Evolutionary conservation across 1,284 basidiomycete genomes (phyloP).

Genomic region (Trametes versicolor): DNA sequence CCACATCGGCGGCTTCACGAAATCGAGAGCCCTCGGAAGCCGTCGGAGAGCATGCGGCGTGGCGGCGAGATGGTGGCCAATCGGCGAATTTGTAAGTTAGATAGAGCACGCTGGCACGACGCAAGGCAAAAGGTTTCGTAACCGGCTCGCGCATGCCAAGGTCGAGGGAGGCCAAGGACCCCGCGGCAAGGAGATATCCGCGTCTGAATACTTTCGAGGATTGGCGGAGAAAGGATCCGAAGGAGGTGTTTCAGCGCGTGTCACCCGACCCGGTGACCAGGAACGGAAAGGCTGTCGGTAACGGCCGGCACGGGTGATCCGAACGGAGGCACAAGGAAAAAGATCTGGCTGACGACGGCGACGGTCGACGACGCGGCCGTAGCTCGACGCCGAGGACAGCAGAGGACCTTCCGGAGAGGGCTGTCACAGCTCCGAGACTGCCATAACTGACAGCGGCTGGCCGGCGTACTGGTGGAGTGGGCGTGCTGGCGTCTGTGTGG

Average conservation of each 20-base stretch:
- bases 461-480: background rate
- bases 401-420: background rate
- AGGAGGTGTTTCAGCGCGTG: slow-evolving; percentile 4
- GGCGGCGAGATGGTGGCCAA: background rate
- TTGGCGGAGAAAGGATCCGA: background rate
- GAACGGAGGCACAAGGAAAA: slow-evolving; percentile 5
- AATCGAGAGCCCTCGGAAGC: background rate
- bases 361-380: background rate
- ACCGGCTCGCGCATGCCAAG: slow-evolving; percentile 9
- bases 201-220: background rate
- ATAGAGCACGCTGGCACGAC: background rate
- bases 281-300: slow-evolving; percentile 17
- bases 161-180: background rate
- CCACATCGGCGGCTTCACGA: background rate
- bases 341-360: slow-evolving; percentile 6
- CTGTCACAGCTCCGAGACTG: background rate
- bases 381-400: too few species aligned
- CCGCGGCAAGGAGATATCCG: background rate
- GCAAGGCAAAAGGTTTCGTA: background rate
- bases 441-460: background rate
- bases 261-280: slow-evolving; percentile 31
- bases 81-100: background rate
- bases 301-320: slow-evolving; percentile 20
- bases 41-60: background rate
- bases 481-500: slow-evolving; percentile 26